phyloP scores from a whole-genome alignment of 108 stramenopile species.

The Skeletonema tropicum region DNA sequence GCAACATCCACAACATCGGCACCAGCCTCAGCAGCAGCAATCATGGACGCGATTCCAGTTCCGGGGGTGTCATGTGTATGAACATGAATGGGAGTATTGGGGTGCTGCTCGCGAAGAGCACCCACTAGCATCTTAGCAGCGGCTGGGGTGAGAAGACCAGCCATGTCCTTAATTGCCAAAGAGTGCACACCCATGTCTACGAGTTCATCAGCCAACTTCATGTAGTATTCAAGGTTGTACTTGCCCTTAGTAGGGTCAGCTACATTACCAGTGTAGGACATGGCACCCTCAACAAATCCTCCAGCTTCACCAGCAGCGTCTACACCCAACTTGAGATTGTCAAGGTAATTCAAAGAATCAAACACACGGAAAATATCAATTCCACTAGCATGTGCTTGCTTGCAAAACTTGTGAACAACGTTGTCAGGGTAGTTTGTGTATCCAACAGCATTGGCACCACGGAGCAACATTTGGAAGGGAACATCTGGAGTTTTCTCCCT shows the following conservation, averaged over 20 bases:
- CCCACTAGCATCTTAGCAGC: constrained; percentile 70
- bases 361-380: constrained; percentile 93
- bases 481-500: constrained; percentile 78
- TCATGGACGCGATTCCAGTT: constrained; percentile 92
- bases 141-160: constrained; percentile 80
- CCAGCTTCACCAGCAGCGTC: constrained; percentile 82
- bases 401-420: constrained; percentile 82
- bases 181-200: constrained; percentile 75
- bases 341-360: constrained; percentile 86
- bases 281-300: constrained; percentile 84
- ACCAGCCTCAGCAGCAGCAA: constrained; percentile 88
- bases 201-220: constrained; percentile 68
- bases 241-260: constrained; percentile 59
- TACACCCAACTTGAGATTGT: constrained; percentile 85
- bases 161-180: constrained; percentile 89
- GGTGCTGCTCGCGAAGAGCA: constrained; percentile 77
- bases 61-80: constrained; percentile 99
- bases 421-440: constrained; percentile 90
- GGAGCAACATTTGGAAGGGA: constrained; percentile 87
- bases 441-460: constrained; percentile 88
- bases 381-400: constrained; percentile 67
- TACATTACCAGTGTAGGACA: constrained; percentile 72
- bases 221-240: constrained; percentile 88
- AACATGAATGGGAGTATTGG: constrained; percentile 93
- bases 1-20: constrained; percentile 93